Conservation (phyloP, 164 flowering plant species). For the Tetracentron sinense region DNA sequence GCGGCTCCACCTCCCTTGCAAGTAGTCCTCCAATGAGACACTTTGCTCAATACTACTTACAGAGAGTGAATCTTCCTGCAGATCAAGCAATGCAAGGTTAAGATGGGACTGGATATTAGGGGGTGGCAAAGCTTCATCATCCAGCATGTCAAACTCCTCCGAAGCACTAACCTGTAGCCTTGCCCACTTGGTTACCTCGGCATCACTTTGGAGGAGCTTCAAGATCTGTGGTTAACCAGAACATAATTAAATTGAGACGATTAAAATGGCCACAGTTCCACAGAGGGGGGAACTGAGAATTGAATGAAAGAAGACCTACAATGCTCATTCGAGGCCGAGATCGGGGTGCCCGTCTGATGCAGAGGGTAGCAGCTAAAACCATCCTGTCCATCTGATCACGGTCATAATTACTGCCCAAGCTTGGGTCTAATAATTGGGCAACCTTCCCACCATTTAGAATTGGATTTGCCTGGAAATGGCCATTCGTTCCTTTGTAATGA, state of each 20-base stretch:
- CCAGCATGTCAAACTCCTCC: constrained; percentile 45
- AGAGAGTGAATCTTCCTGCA: constrained; percentile 74
- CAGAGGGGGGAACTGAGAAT: neutral
- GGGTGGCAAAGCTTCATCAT: constrained; percentile 45
- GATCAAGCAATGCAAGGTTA: constrained; percentile 76
- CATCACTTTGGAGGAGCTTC: constrained; percentile 87
- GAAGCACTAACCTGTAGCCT: constrained; percentile 46
- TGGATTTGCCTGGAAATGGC: constrained; percentile 64
- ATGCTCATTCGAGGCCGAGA: constrained; percentile 70
- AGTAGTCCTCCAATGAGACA: constrained; percentile 72
- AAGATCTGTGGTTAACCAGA: constrained; percentile 41
- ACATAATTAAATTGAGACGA: neutral
- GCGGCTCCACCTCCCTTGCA: constrained; percentile 84
- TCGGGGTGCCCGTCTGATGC: constrained; percentile 64
- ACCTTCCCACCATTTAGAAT: constrained; percentile 54
- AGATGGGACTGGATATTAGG: constrained; percentile 68
- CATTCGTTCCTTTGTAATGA: neutral
- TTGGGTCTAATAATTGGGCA: constrained; percentile 57
- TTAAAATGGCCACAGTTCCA: neutral
- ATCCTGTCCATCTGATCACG: constrained; percentile 68
- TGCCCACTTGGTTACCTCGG: constrained; percentile 66
- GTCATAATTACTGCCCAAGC: constrained; percentile 47
- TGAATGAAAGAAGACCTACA: constrained; percentile 40
- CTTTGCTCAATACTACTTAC: constrained; percentile 65
- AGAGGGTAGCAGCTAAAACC: constrained; percentile 78